phyloP scores from a whole-genome alignment of 352 stramenopile genomes.

The Phytophthora parvispora region DNA sequence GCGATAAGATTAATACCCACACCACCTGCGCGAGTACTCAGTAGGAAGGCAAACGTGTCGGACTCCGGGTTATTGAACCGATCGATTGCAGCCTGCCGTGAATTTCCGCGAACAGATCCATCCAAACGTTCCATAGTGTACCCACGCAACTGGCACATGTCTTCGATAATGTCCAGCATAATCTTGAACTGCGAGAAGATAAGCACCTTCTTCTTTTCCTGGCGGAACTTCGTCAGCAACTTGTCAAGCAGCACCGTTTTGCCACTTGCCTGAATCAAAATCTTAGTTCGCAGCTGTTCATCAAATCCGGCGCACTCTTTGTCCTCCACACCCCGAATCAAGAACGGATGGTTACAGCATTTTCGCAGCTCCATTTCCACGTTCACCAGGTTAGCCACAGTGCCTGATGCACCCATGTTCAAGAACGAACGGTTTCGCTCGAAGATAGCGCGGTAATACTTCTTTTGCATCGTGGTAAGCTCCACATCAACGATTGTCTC shows the following conservation, averaged over 20 bases:
- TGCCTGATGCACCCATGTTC: slow-evolving; percentile 90
- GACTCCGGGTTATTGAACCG: slow-evolving; percentile 96
- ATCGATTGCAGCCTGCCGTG: slow-evolving; percentile 99
- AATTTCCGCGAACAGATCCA: slow-evolving; percentile 96
- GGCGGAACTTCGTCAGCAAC: slow-evolving; percentile 97
- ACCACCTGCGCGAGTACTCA: slow-evolving; percentile 97
- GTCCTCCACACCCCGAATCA: slow-evolving; percentile 98
- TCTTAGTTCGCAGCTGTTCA: slow-evolving; percentile 74
- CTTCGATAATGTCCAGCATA: slow-evolving; percentile 98
- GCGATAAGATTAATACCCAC: slow-evolving; percentile 98
- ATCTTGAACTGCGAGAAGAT: slow-evolving; percentile 99
- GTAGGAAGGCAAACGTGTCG: slow-evolving; percentile 98
- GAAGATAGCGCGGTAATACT: slow-evolving; percentile 98
- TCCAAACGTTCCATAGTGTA: slow-evolving; percentile 97
- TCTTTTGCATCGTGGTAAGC: slow-evolving; percentile 99
- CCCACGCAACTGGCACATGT: slow-evolving; percentile 83
- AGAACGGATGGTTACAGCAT: slow-evolving; percentile 99
- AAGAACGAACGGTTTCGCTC: slow-evolving; percentile 97
- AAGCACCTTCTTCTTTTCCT: slow-evolving; percentile 98
- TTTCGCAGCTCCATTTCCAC: slow-evolving; percentile 99
- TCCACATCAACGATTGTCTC: slow-evolving; percentile 99
- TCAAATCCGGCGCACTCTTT: slow-evolving; percentile 93
- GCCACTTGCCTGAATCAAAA: slow-evolving; percentile 89
- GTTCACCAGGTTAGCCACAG: slow-evolving; percentile 98
- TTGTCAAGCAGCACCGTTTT: slow-evolving; percentile 99